A percentile compares a stretch with the other conserved stretches of the same genome.
phyloP scores from a whole-genome alignment of 2,329 filamentous ascomycete genomes.

The Aspergillus fumigatiaffinis region DNA sequence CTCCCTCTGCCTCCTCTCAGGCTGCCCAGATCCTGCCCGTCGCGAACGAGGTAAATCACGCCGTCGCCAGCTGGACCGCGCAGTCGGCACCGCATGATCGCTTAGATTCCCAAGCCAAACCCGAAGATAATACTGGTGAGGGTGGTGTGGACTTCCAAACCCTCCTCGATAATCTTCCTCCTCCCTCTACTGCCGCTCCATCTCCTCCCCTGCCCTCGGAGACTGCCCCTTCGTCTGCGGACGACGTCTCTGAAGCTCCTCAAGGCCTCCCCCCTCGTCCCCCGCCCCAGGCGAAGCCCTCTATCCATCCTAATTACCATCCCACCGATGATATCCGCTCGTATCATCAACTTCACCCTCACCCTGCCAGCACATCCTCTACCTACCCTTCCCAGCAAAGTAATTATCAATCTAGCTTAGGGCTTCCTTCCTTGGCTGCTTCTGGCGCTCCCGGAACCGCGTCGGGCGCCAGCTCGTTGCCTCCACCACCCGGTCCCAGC shows the following conservation, averaged over 20 bases:
- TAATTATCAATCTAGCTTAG: conserved; percentile 30
- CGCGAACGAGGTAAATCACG: conserved; percentile 29
- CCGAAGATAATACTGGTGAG: conserved; percentile 22
- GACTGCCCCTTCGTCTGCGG: conserved; percentile 19
- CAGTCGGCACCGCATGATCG: conserved; percentile 17
- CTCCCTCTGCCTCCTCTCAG: conserved; percentile 21
- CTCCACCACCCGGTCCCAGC: conserved; percentile 39
- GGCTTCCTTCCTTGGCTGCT: conserved; percentile 20
- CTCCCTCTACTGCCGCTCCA: conserved; percentile 27
- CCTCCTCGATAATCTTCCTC: conserved; percentile 46
- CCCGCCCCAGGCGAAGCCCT: conserved; percentile 37
- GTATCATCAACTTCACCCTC: conserved; percentile 36
- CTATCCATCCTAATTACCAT: conserved; percentile 36
- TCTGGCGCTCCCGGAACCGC: conserved; percentile 35
- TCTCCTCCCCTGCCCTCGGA: conserved; percentile 22
- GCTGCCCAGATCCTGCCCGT: conserved; percentile 24
- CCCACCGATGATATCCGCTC: conserved; percentile 36
- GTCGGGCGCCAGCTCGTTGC: conserved; percentile 32
- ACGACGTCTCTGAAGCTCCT: conserved; percentile 24
- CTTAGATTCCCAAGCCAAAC: conserved; percentile 21
- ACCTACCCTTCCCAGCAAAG: conserved; percentile 32
- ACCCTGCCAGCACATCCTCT: conserved; percentile 24
- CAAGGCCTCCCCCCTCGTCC: conserved; percentile 13
- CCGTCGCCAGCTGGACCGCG: conserved; percentile 17
- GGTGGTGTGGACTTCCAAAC: conserved; percentile 47